Conservation (phyloP, 805 yeast genomes). For the Candida nemodendra region DNA sequence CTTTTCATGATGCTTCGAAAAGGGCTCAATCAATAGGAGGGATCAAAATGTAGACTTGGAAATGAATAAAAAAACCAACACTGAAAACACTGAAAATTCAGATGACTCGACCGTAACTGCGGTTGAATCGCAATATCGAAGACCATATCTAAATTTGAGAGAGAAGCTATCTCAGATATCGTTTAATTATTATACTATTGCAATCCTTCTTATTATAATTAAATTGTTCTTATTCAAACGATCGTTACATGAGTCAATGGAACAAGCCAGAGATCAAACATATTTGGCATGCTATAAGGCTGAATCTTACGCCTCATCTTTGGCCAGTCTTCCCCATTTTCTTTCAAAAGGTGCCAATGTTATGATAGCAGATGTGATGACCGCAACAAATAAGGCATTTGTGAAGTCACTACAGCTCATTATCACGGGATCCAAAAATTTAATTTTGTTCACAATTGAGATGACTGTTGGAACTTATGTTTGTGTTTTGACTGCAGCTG, state of each 20-base stretch:
- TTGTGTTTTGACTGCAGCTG: constrained; percentile 72
- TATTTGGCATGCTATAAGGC: constrained; percentile 45
- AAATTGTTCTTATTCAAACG: constrained; percentile 59
- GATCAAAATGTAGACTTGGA: too few species aligned
- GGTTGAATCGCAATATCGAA: constrained; percentile 15
- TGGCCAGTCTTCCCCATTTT: constrained; percentile 54
- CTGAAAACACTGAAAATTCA: background rate
- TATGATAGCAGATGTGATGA: constrained; percentile 46
- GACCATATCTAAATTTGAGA: constrained; percentile 44
- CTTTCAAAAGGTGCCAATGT: constrained; percentile 54
- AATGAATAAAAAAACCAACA: constrained; percentile 1
- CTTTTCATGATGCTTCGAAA: too few species aligned
- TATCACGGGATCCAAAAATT: constrained; percentile 54
- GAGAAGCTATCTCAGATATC: constrained; percentile 64
- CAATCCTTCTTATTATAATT: constrained; percentile 52
- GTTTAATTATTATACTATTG: constrained; percentile 63
- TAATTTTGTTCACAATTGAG: constrained; percentile 66
- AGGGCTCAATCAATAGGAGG: too few species aligned
- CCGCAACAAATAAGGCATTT: constrained; percentile 47
- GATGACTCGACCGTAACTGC: background rate
- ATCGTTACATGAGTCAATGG: constrained; percentile 44
- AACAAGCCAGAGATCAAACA: constrained; percentile 38
- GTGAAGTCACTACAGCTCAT: constrained; percentile 43
- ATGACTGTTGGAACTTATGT: constrained; percentile 82
- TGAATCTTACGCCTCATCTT: constrained; percentile 36